Percentiles rank a stretch among this genome's conserved stretches.
These are phyloP conservation scores for Thymus quinquecostatus DNA, from an alignment of 257 asterid genomes.

Conservation along the genomic window DNA sequence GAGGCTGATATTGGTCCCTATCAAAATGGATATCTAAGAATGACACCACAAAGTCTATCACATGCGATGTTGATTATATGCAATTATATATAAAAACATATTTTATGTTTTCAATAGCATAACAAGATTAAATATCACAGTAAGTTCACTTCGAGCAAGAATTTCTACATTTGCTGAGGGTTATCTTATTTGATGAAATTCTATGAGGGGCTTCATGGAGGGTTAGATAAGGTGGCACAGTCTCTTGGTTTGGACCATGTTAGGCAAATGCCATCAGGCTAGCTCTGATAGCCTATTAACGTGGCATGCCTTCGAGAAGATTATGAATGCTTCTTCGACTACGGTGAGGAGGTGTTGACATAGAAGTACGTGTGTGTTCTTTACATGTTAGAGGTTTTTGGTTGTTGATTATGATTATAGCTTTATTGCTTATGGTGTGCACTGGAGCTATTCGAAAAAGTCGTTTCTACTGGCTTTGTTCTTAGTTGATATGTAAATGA, in stretches of 20 bases:
- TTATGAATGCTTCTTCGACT: conserved; percentile 50
- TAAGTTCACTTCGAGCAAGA: conserved; percentile 15
- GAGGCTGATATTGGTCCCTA: no score
- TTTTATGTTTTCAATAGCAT: no score
- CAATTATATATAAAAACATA: no score
- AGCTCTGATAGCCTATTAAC: conserved; percentile 89
- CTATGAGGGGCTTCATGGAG: conserved; percentile 71
- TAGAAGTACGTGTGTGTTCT: conserved; percentile 68
- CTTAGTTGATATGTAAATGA: conserved; percentile 47
- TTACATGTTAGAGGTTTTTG: conserved; percentile 67
- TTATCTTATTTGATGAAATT: conserved; percentile 68
- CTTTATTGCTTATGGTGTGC: conserved; percentile 35
- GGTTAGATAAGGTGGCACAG: conserved; percentile 68
- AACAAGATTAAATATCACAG: no score
- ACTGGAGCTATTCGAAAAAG: conserved; percentile 29
- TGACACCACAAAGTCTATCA: no score
- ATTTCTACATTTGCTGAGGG: conserved; percentile 56
- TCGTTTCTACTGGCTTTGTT: conserved; percentile 27
- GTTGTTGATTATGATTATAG: conserved; percentile 33
- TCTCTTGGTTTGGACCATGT: conserved; percentile 55
- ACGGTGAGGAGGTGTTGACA: conserved; percentile 43
- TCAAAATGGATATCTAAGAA: no score
- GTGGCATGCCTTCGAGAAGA: conserved; percentile 67
- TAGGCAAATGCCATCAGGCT: conserved; percentile 77
- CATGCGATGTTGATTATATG: no score